Conservation (phyloP, 176 grass and related monocot species). For the Thalia dealbata region DNA sequence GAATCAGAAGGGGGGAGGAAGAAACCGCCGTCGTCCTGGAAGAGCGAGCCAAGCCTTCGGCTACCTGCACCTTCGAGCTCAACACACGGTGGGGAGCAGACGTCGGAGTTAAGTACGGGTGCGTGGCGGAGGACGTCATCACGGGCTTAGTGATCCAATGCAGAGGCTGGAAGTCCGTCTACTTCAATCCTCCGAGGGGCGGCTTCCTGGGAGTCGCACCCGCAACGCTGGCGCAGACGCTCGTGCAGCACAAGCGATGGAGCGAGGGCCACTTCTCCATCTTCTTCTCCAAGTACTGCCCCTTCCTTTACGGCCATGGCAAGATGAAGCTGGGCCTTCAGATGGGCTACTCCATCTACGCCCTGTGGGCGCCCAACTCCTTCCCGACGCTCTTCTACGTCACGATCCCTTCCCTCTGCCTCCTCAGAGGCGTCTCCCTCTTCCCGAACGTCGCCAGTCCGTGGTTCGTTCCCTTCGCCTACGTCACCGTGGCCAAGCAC, state of each 20-base stretch:
- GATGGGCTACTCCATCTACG: slow-evolving; percentile 49
- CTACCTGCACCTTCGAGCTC: slow-evolving; percentile 47
- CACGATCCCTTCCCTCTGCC: slow-evolving; percentile 46
- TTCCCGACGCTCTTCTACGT: slow-evolving; percentile 55
- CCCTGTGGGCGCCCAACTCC: slow-evolving; percentile 19
- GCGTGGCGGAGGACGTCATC: slow-evolving; percentile 56
- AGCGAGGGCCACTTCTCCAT: slow-evolving; percentile 47
- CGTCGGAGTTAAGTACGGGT: slow-evolving; percentile 70
- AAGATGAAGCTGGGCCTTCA: slow-evolving; percentile 45
- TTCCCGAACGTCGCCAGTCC: slow-evolving; percentile 26
- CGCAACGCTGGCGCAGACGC: slow-evolving; percentile 40
- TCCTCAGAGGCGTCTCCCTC: slow-evolving; percentile 51
- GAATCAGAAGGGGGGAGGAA: slow-evolving; percentile 34
- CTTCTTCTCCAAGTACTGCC: slow-evolving; percentile 51
- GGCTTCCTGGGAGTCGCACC: slow-evolving; percentile 59
- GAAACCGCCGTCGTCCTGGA: slow-evolving; percentile 36
- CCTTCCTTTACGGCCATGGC: slow-evolving; percentile 43
- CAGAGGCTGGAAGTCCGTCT: slow-evolving; percentile 66
- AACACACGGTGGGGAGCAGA: slow-evolving; percentile 59
- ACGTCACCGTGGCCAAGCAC: slow-evolving; percentile 25
- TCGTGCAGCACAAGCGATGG: slow-evolving; percentile 92
- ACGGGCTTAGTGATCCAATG: slow-evolving; percentile 67
- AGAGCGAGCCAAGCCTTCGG: slow-evolving; percentile 33
- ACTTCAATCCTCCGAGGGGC: slow-evolving; percentile 28
- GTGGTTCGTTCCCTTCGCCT: slow-evolving; percentile 54